A percentile compares a stretch with the other conserved stretches of the same genome.
Conservation (phyloP, 2,329 filamentous ascomycete genomes). For the Trichoderma aggressivum region DNA sequence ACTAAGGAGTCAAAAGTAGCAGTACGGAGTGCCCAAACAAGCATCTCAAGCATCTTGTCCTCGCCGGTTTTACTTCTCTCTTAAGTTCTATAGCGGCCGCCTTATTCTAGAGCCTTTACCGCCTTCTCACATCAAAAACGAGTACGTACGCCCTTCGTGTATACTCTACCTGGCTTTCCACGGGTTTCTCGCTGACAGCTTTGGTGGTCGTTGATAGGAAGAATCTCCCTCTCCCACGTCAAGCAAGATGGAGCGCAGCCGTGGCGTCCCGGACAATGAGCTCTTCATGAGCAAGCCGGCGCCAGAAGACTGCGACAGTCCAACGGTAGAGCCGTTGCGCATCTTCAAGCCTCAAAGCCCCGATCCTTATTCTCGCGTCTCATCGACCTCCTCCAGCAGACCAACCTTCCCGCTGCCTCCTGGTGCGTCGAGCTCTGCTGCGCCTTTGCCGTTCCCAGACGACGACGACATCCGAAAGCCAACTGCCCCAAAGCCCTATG, state of each 20-base stretch:
- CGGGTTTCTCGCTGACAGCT: background rate
- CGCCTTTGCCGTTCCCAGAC: conserved; percentile 68
- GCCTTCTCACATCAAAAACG: background rate
- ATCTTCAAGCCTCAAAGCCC: conserved; percentile 77
- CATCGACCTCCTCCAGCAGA: conserved; percentile 43
- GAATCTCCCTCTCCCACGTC: background rate
- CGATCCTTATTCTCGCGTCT: conserved; percentile 45
- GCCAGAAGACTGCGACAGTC: conserved; percentile 60
- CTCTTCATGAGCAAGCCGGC: conserved; percentile 70
- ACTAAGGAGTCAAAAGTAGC: background rate
- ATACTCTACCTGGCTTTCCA: background rate
- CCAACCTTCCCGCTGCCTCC: conserved; percentile 63
- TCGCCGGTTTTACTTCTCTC: background rate
- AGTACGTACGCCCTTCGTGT: background rate
- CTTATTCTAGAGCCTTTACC: background rate
- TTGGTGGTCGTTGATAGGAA: background rate
- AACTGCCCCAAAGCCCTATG: conserved; percentile 43
- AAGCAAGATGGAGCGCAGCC: conserved; percentile 49
- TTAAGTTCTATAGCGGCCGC: background rate
- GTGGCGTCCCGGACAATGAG: conserved; percentile 73
- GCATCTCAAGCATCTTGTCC: background rate
- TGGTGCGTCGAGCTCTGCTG: conserved; percentile 67
- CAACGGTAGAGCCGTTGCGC: conserved; percentile 77
- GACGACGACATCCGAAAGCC: conserved; percentile 57
- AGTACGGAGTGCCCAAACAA: background rate